A percentile compares a stretch with the other conserved stretches of the same genome.
phyloP scores from a whole-genome alignment of 2,329 filamentous ascomycete genomes.

The Neofusicoccum kwambonambiense region DNA sequence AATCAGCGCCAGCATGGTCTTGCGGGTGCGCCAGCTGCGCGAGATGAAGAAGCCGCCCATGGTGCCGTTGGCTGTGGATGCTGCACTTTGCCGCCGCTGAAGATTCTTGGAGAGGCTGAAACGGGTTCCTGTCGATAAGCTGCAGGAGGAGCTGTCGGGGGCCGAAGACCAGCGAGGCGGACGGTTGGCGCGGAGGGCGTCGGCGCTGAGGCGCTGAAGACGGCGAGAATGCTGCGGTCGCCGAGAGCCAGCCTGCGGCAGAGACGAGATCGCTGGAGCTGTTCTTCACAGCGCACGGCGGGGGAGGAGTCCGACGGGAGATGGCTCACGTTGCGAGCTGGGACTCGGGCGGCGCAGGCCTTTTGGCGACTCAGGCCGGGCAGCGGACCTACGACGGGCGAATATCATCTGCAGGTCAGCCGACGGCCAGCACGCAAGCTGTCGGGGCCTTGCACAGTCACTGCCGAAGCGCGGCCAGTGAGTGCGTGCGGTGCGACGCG shows the following conservation, averaged over 20 bases:
- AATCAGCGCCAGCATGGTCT: constrained; percentile 58
- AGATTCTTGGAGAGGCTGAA: constrained; percentile 2
- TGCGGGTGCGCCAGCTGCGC: constrained; percentile 54
- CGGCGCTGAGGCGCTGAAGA: not conserved
- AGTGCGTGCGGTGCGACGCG: constrained; percentile 6
- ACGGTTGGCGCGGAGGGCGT: not conserved
- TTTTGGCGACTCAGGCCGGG: constrained; percentile 5
- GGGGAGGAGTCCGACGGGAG: not conserved
- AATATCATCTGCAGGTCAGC: constrained; percentile 14
- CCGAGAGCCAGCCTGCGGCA: not conserved
- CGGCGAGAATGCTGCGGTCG: not conserved
- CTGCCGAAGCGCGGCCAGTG: constrained; percentile 8
- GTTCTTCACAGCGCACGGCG: not conserved
- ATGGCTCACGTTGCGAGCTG: not conserved
- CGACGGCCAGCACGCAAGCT: constrained; percentile 5
- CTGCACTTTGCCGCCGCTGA: constrained; percentile 4
- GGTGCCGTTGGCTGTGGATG: constrained; percentile 3
- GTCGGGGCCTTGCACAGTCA: constrained; percentile 12
- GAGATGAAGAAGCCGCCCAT: constrained; percentile 50
- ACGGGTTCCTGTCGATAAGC: constrained; percentile 2
- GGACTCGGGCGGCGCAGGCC: constrained; percentile 9
- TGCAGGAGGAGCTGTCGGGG: not conserved
- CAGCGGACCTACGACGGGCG: not conserved
- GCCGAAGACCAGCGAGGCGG: not conserved
- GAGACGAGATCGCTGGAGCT: not conserved